Evolutionary conservation across 1,284 basidiomycete species (phyloP), one percentile per base, ranked within the genome.

Genomic region (Ceratobasidium sp.): DNA sequence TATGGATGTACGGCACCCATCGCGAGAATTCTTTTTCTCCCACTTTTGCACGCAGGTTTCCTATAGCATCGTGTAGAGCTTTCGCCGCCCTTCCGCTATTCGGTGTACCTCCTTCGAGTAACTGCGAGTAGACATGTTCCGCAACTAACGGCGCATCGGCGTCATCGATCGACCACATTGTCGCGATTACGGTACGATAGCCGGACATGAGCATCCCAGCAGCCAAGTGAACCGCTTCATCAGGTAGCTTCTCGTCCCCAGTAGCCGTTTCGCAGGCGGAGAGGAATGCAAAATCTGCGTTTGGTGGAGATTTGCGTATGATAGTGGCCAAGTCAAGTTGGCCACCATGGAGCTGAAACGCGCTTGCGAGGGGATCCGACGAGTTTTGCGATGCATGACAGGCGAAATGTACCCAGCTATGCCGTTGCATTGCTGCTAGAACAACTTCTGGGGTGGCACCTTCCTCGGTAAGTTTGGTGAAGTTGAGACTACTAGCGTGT

Each of bases 331-430:
- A 44, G 3, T 12, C n/a, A 6, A 77, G 61, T 28, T 26, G 18
- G 28, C 60, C 64, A 5, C 49, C 63, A 13, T 55, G 10, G n/a
- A 77, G 75, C 20, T 61, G 33, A 40, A 77, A 77, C 33, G 44
- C 44, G n/a, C 60, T 64, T n/a, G 40, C n/a, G 44, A 39, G 49
- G 3, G 75, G 63, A 20, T 77, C 42, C 2, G 23, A 10, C 6
- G 53, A 44, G n/a, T 77, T 13, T 40, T 77, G 75, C 39, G 58
- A 66, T 5, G 67, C 76, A 60, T 77, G 76, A 70, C 64, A 77
- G 23, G 76, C 63, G 1, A 77, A 42, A 60, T 77, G 76, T 44
- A 69, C 56, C 66, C 66, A 77, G 23, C 53, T 60, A 26, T 33
- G 20, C 49, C 56, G 10, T 33, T 77, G n/a, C 51, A 77, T 55